Conservation (phyloP, 305 asterid genomes). For the Fraxinus angustifolia region DNA sequence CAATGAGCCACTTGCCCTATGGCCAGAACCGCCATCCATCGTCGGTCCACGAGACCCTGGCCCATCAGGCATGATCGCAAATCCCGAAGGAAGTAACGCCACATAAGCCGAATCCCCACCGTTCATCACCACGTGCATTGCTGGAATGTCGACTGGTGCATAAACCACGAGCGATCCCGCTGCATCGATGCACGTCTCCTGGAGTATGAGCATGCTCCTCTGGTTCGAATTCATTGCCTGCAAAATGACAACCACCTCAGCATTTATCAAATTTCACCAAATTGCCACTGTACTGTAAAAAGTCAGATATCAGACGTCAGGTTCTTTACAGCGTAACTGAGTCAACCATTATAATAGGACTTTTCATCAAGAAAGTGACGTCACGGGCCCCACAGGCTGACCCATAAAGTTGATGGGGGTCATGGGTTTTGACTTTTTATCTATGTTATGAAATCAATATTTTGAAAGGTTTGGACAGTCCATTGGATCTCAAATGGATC, state of each 20-base stretch:
- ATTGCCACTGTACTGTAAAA: neutral
- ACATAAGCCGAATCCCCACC: constrained; percentile 96
- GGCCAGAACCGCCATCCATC: constrained; percentile 28
- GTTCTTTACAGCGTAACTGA: constrained; percentile 6
- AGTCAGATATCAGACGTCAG: constrained; percentile 13
- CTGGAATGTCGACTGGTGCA: constrained; percentile 98
- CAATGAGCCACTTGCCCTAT: constrained; percentile 63
- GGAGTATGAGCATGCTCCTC: constrained; percentile 76
- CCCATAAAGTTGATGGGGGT: constrained; percentile 6
- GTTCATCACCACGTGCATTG: constrained; percentile 91
- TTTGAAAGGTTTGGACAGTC: neutral
- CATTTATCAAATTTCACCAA: constrained; percentile 4
- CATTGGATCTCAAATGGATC: constrained; percentile 15
- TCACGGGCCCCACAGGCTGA: constrained; percentile 17
- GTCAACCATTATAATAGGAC: constrained; percentile 23
- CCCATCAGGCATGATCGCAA: constrained; percentile 60
- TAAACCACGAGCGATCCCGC: constrained; percentile 92
- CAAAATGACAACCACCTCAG: constrained; percentile 23
- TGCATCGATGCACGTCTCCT: constrained; percentile 87
- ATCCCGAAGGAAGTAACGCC: constrained; percentile 86
- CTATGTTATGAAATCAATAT: neutral
- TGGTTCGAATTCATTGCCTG: constrained; percentile 20
- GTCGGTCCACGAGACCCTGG: constrained; percentile 20
- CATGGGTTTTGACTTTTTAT: constrained; percentile 30
- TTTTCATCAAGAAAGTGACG: constrained; percentile 14